phyloP scores from a whole-genome alignment of 495 filamentous ascomycete genomes.

The Xylaria bambusicola region DNA sequence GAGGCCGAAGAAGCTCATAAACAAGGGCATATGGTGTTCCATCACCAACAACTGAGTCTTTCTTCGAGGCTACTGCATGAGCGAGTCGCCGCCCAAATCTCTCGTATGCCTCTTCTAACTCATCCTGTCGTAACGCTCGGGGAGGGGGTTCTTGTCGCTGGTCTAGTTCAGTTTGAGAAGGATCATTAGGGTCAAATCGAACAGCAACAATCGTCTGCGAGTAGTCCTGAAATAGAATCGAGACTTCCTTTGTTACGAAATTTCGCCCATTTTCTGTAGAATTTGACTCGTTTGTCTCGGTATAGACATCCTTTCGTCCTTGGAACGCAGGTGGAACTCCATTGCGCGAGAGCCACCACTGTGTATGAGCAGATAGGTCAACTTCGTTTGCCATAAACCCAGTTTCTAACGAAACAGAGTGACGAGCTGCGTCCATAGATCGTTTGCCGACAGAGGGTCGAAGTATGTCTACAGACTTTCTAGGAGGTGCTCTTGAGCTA shows the following conservation, averaged over 20 bases:
- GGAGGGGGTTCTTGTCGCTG: slow-evolving; percentile 89
- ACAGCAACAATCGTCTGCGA: slow-evolving; percentile 89
- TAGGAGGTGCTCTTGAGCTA: slow-evolving; percentile 46
- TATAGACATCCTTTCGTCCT: slow-evolving; percentile 78
- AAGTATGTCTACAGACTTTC: slow-evolving; percentile 71
- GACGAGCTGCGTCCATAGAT: slow-evolving; percentile 66
- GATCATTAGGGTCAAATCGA: slow-evolving; percentile 74
- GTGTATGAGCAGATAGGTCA: slow-evolving; percentile 68
- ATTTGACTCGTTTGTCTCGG: slow-evolving; percentile 74
- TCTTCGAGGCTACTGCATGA: slow-evolving; percentile 64
- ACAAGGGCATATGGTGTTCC: slow-evolving; percentile 76
- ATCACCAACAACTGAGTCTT: slow-evolving; percentile 80
- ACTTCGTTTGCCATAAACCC: slow-evolving; percentile 85
- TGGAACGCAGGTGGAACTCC: slow-evolving; percentile 79
- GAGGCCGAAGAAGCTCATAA: slow-evolving; percentile 71
- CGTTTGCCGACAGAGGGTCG: slow-evolving; percentile 57
- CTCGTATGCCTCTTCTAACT: slow-evolving; percentile 81
- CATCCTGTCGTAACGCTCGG: slow-evolving; percentile 82
- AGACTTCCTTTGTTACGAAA: slow-evolving; percentile 72
- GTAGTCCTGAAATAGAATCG: slow-evolving; percentile 89
- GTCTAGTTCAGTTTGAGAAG: slow-evolving; percentile 69
- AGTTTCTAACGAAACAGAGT: slow-evolving; percentile 65
- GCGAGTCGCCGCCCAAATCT: slow-evolving; percentile 75
- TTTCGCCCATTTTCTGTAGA: slow-evolving; percentile 53
- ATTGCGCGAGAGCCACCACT: slow-evolving; percentile 82